Evolutionary conservation across 176 grass and related monocot species (phyloP), one percentile per base, ranked within the genome.

Genomic region (bread wheat (Triticum aestivum)): DNA sequence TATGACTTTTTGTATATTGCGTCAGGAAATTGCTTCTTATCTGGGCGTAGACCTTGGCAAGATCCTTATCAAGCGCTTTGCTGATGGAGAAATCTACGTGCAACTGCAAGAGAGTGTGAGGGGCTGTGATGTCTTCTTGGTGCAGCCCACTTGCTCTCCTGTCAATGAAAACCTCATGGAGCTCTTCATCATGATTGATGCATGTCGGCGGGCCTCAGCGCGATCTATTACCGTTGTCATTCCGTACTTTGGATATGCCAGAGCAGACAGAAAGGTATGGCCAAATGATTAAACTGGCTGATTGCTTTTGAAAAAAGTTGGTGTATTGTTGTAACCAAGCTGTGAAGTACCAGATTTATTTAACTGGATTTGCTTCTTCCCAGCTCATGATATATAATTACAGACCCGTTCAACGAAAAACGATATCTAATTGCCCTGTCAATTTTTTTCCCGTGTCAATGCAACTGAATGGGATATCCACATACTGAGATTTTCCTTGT

Each of bases 91-190:
- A 87, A 92, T 98, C 54, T 96, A 96, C 32, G 97, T 98, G 82
- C 93, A 92, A 65, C 82, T 98, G 78, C 94, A 94, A 86, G 94
- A 98, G 88, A 98, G 97, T 9, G 94, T 98, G 10, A 88, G 97
- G 42, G 97, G 97, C 1, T 98, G 97, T 39, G 97, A 98, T 73
- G 97, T 98, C 37, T 98, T 96, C 80, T 80, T 98, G 79, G 88
- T 98, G 86, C 97, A 98, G 42, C 94, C 97, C 58, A 98, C 94
- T 4, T 96, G 89, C 58, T 95, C 97, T 9, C 97, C 92, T 4
- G 97, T 93, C 75, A 98, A 98, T 51, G 97, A 98, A 66, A 94
- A 98, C 76, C 94, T 98, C 72, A 91, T 98, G 90, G 97, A 96
- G 77, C 94, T 98, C 80, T 85, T 98, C 49, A 79, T 98, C 84